These are phyloP conservation scores for Fagopyrum esculentum DNA, from an alignment of 148 eudicot genomes.

Conservation along the genomic window DNA sequence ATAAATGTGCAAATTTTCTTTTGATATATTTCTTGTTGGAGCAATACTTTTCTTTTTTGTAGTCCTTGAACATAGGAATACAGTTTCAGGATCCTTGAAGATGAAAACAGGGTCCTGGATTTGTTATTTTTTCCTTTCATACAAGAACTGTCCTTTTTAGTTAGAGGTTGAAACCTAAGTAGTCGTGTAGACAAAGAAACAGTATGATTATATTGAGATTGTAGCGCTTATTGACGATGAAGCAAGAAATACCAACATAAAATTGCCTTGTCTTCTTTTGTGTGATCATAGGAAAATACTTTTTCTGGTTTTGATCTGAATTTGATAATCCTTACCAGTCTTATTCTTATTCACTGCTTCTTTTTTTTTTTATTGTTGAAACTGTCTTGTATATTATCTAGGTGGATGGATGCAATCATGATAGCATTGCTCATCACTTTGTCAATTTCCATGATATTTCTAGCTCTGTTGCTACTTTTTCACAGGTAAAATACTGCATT, in stretches of 20 bases:
- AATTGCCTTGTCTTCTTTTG: background rate
- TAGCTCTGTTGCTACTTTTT: conserved; percentile 27
- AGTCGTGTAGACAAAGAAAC: background rate
- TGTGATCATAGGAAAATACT: background rate
- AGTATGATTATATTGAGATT: background rate
- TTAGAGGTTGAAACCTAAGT: background rate
- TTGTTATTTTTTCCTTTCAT: background rate
- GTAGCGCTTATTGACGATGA: background rate
- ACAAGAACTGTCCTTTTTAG: background rate
- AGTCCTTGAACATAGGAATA: background rate
- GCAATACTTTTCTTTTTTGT: too few relatives aligned
- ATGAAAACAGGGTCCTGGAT: too few relatives aligned
- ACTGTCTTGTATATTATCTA: conserved; percentile 13
- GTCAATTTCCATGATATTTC: conserved; percentile 39
- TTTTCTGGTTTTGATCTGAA: background rate
- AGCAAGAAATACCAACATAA: background rate
- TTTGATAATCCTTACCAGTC: background rate
- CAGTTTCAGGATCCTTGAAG: background rate
- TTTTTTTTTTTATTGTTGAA: background rate
- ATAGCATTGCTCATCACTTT: conserved; percentile 48
- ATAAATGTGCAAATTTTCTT: too few relatives aligned
- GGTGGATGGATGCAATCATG: conserved; percentile 73
- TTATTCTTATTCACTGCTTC: background rate
- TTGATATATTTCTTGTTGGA: too few relatives aligned
- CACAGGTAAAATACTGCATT: conserved; percentile 41